Evolutionary conservation across 768 basidiomycete genomes (phyloP).

Genomic region (Calocera cornea): DNA sequence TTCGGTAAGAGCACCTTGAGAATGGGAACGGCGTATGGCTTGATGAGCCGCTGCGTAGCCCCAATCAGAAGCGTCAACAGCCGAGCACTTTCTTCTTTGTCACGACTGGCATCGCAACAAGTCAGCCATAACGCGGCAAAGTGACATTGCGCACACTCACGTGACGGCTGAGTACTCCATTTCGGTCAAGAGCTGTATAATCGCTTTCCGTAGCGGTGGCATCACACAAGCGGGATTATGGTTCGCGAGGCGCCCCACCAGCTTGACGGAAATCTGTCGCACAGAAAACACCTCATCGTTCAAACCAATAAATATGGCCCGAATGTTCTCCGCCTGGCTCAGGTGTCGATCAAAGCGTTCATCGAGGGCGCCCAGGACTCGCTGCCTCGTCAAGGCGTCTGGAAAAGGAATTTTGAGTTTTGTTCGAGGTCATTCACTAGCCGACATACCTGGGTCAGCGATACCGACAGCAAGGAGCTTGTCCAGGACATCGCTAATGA

Average conservation of each 20-base stretch:
- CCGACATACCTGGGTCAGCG: slow-evolving; percentile 71
- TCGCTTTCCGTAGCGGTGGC: slow-evolving; percentile 86
- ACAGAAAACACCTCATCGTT: slow-evolving; percentile 96
- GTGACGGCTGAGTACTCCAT: slow-evolving; percentile 85
- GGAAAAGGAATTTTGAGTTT: slow-evolving; percentile 8
- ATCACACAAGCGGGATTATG: slow-evolving; percentile 99
- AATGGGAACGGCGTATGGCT: slow-evolving; percentile 89
- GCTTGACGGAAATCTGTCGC: slow-evolving; percentile 71
- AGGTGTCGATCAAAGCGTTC: slow-evolving; percentile 93
- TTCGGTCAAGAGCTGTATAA: slow-evolving; percentile 93
- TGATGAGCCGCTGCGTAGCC: slow-evolving; percentile 86
- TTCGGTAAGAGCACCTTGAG: slow-evolving; percentile 84
- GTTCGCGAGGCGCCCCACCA: slow-evolving; percentile 86
- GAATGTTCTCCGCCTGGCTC: slow-evolving; percentile 95
- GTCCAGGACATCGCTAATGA: slow-evolving; percentile 95
- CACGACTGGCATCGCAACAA: slow-evolving; percentile 39
- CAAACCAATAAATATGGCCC: slow-evolving; percentile 88
- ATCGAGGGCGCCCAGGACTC: slow-evolving; percentile 75
- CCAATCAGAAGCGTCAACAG: slow-evolving; percentile 79
- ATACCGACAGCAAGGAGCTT: slow-evolving; percentile 90
- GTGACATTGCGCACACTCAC: slow-evolving; percentile 35
- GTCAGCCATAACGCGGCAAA: background rate
- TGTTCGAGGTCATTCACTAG: slow-evolving; percentile 6
- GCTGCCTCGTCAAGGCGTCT: slow-evolving; percentile 73
- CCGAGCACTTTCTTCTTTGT: slow-evolving; percentile 77